Evolutionary conservation across 768 basidiomycete species (phyloP), one percentile per base, ranked within the genome.

Genomic region (Xanthoconium stramineum): DNA sequence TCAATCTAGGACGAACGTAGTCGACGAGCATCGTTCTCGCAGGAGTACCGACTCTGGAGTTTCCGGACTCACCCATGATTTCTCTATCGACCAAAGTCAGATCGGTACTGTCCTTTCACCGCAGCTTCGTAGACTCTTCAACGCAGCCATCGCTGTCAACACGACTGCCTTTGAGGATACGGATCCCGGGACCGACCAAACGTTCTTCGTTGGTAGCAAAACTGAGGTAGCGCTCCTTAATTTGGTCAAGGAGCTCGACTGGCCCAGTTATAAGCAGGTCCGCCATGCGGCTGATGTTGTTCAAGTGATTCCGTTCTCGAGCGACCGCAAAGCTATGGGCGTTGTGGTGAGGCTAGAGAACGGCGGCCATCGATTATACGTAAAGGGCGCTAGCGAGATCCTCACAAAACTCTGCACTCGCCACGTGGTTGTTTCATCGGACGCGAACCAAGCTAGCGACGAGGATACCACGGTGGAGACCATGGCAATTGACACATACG

Each of bases 331-430:
- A 75, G 83, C 90, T 7, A 97, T 97, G 94, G 95, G 91, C 38
- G 90, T 91, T 53, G 91, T 97, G 24, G 80, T 98, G 59, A 77
- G 76, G 68, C 69, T 83, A 20, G 57, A 54, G 20, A 67, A 79
- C 43, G 83, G 82, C 11, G 67, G 67, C 13, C 85, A 79, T 63
- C 83, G 96, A 42, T 73, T 93, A 3, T 89, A 89, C 69, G 70
- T 94, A 68, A 99, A 98, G 75, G 97, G 96, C 24, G 96, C 97
- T 5, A 89, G 87, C 62, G 97, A 99, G 71, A 91, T 98, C 58
- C 78, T 98, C 42, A 86, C 88, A 42, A 90, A 86, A 76, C 76
- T 81, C 55, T 94, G 91, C 67, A 79, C 67, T 6, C 71, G 72
- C 11, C 89, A 96, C 68, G 84, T 98, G 52, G 82, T 89, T 29